These are phyloP conservation scores for Amylocarpus encephaloides DNA, from an alignment of 2,329 filamentous ascomycete species.

Conservation along the genomic window DNA sequence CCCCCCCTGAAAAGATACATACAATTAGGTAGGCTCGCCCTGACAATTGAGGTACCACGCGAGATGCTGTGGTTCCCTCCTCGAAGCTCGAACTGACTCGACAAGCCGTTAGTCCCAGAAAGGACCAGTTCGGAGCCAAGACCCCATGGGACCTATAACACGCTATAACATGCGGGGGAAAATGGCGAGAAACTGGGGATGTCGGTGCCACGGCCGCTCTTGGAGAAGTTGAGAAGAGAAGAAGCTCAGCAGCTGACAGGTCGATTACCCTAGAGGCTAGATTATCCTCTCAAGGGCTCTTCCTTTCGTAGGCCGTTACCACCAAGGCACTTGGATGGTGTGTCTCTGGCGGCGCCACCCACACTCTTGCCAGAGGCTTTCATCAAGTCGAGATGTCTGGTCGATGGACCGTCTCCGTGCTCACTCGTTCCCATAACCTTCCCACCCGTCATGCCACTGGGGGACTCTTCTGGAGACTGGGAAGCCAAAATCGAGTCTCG, in stretches of 20 bases:
- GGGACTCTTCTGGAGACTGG: neutral
- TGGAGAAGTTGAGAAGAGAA: no score
- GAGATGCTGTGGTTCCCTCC: neutral
- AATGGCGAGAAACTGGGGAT: constrained; percentile 7
- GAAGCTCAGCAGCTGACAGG: no score
- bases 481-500: no score
- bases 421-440: neutral
- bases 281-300: no score
- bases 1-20: neutral
- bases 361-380: no score
- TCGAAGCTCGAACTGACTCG: neutral
- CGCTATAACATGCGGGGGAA: constrained; percentile 12
- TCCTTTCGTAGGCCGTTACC: no score
- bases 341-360: no score
- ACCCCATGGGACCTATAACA: constrained; percentile 4
- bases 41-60: neutral
- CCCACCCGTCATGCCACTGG: neutral
- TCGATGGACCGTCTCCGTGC: neutral
- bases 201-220: no score
- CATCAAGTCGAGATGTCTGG: no score
- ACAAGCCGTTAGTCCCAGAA: neutral
- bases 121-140: neutral
- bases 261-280: no score
- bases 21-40: neutral
- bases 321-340: no score